Evolutionary conservation across 2,329 filamentous ascomycete species (phyloP).

Genomic region (Zymoseptoria brevis): DNA sequence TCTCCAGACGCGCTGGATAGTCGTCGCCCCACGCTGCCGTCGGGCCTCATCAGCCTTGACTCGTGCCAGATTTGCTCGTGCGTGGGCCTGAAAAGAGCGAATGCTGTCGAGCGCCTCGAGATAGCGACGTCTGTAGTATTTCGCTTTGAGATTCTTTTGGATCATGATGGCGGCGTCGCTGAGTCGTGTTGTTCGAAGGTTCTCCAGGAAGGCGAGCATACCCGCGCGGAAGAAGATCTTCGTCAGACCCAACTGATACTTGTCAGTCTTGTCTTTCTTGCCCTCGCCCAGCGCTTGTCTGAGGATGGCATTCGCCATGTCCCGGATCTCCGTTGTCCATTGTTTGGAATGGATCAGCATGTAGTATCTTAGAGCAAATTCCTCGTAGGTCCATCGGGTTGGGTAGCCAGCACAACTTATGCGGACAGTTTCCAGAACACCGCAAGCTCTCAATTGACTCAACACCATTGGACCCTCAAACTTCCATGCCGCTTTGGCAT

Average conservation of each 20-base stretch:
- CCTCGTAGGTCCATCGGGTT: constrained; percentile 96
- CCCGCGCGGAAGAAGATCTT: constrained; percentile 99
- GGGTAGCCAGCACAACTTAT: constrained; percentile 97
- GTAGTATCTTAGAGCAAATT: constrained; percentile 95
- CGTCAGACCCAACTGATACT: constrained; percentile 93
- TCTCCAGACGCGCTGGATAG: constrained; percentile 91
- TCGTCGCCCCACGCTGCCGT: constrained; percentile 77
- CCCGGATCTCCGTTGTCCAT: constrained; percentile 88
- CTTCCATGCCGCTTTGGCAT: constrained; percentile 92
- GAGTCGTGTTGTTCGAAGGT: constrained; percentile 78
- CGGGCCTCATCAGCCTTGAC: constrained; percentile 72
- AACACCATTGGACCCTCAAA: constrained; percentile 99
- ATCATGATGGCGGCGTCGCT: constrained; percentile 96
- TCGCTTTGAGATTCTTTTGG: constrained; percentile 93
- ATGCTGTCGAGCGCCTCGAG: constrained; percentile 78
- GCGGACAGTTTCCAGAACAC: constrained; percentile 95
- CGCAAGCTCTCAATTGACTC: constrained; percentile 91
- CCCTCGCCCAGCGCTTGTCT: constrained; percentile 68
- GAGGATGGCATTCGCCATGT: constrained; percentile 90
- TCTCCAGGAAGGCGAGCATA: constrained; percentile 97
- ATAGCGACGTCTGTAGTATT: constrained; percentile 89
- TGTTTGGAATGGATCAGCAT: constrained; percentile 85
- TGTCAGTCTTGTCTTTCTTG: constrained; percentile 65
- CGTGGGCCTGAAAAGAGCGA: constrained; percentile 67
- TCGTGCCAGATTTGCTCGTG: constrained; percentile 70